A percentile compares a stretch with the other conserved stretches of the same genome.
phyloP scores from a whole-genome alignment of 225 moss, liverwort and hornwort genomes.

The Pleurozium schreberi region DNA sequence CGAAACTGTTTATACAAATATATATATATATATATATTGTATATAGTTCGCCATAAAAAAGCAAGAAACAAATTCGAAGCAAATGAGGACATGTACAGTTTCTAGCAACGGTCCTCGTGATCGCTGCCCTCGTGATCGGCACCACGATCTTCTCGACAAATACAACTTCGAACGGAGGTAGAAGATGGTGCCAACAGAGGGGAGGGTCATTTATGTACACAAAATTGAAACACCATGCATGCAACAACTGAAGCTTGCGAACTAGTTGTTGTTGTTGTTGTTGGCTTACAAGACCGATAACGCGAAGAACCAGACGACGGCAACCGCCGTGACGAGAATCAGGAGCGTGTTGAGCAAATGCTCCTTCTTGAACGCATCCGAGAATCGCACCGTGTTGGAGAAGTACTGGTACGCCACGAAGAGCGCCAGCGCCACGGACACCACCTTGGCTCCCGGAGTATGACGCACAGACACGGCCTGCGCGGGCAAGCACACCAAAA shows the following conservation, averaged over 20 bases:
- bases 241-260: neutral
- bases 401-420: constrained; percentile 39
- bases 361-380: constrained; percentile 17
- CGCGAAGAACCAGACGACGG: constrained; percentile 17
- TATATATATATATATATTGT: neutral
- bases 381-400: constrained; percentile 6
- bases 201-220: neutral
- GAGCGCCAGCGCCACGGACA: constrained; percentile 8
- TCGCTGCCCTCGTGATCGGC: neutral
- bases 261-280: neutral
- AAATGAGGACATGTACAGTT: neutral
- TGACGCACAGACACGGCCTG: constrained; percentile 7
- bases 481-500: constrained; percentile 1
- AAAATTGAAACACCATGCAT: neutral
- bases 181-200: neutral
- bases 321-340: neutral
- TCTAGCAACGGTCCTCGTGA: neutral
- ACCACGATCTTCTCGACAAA: neutral
- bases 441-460: constrained; percentile 8
- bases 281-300: neutral
- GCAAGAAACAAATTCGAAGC: neutral
- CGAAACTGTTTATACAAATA: too few species aligned
- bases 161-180: neutral
- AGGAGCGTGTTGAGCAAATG: constrained; percentile 22
- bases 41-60: neutral